These are phyloP conservation scores for Coniochaeta sp. DNA, from an alignment of 2,329 filamentous ascomycete species.

Conservation along the genomic window DNA sequence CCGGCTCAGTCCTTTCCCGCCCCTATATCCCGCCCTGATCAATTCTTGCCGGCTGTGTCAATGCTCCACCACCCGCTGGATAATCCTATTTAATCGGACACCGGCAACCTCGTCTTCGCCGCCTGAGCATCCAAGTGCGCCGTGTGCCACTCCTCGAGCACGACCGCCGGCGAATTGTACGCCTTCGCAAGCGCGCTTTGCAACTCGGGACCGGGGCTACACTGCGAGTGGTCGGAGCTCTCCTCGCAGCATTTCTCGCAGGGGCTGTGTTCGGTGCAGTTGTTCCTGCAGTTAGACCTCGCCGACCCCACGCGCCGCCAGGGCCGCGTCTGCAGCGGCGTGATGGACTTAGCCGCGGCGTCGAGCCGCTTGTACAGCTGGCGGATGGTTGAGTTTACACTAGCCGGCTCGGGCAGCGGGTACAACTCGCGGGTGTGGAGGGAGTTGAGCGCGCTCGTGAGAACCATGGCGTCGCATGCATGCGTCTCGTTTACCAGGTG, in stretches of 20 bases:
- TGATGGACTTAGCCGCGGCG: background rate
- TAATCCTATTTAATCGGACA: no score
- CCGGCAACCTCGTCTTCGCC: constrained; percentile 2
- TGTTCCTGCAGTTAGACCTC: no score
- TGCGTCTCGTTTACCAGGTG: background rate
- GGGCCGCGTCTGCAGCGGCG: background rate
- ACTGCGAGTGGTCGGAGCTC: background rate
- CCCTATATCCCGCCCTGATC: no score
- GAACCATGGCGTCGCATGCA: background rate
- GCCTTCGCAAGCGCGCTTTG: background rate
- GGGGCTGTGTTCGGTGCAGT: no score
- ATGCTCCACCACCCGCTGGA: no score
- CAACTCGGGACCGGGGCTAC: background rate
- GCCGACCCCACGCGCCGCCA: no score
- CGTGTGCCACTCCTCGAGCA: constrained; percentile 3
- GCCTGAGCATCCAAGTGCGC: constrained; percentile 5
- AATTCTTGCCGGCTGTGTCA: background rate
- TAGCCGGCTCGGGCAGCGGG: background rate
- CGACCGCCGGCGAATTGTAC: background rate
- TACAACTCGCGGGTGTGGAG: background rate
- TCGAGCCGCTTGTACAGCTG: background rate
- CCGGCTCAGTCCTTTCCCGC: no score
- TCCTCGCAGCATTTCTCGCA: no score
- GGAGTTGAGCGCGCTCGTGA: background rate
- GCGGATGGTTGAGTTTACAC: background rate